Conservation (phyloP, 768 basidiomycete species). For the Mycena capillaripes region DNA sequence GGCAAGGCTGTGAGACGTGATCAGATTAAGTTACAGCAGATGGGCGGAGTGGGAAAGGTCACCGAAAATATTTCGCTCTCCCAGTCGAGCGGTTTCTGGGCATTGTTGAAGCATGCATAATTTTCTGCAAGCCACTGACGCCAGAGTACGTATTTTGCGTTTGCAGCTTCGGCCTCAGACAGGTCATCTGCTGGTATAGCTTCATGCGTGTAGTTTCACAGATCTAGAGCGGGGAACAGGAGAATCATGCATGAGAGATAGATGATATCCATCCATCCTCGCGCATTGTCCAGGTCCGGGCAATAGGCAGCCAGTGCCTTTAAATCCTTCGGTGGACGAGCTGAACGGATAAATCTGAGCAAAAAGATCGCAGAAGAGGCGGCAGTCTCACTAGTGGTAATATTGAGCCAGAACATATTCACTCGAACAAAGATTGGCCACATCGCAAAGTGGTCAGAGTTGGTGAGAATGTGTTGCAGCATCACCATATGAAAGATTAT, state of each 20-base stretch:
- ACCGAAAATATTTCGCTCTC: not conserved
- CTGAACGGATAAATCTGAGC: too few relatives aligned
- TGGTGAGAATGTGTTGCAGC: conserved; percentile 6
- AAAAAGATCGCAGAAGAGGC: not conserved
- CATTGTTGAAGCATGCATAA: not conserved
- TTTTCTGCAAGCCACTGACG: not conserved
- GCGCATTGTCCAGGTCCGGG: not conserved
- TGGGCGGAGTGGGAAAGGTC: too few relatives aligned
- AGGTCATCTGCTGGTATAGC: not conserved
- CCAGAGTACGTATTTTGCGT: not conserved
- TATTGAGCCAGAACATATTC: not conserved
- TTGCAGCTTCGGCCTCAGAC: not conserved
- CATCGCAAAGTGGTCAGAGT: not conserved
- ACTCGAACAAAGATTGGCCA: conserved; percentile 14
- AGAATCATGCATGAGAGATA: conserved; percentile 4
- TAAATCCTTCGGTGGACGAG: not conserved
- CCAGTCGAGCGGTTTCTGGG: not conserved
- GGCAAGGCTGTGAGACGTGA: not conserved
- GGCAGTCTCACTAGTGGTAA: not conserved
- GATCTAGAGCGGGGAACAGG: not conserved
- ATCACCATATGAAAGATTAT: conserved; percentile 2
- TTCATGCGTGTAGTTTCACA: not conserved
- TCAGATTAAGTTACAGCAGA: not conserved
- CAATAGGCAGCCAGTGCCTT: not conserved
- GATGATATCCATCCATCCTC: conserved; percentile 15